Conservation (phyloP, 2,329 filamentous ascomycete species). For the Torrubiellomyces zombiae region DNA sequence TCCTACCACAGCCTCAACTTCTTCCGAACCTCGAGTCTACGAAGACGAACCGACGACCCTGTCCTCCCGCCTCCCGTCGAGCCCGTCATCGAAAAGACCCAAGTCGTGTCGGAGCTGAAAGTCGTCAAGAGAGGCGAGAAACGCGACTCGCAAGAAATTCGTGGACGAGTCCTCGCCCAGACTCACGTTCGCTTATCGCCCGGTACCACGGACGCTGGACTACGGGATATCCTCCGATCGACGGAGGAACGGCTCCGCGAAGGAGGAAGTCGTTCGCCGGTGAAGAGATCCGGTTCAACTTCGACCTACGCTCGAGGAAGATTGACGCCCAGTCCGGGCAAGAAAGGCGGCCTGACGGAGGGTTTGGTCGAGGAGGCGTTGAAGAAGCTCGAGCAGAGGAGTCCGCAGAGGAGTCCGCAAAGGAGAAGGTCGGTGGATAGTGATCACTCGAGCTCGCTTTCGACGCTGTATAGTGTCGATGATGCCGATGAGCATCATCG, state of each 20-base stretch:
- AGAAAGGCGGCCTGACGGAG: constrained; percentile 15
- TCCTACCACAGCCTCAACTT: constrained; percentile 14
- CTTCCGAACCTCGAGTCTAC: constrained; percentile 10
- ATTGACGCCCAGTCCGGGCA: constrained; percentile 13
- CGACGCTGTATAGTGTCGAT: constrained; percentile 39
- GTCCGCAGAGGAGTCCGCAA: constrained; percentile 7
- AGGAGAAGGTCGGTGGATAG: constrained; percentile 21
- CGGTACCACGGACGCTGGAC: constrained; percentile 27
- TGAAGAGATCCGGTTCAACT: constrained; percentile 9
- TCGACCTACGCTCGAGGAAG: constrained; percentile 8
- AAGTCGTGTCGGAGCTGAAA: constrained; percentile 5
- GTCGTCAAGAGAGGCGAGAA: too few relatives aligned
- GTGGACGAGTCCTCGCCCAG: constrained; percentile 4
- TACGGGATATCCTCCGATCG: constrained; percentile 33
- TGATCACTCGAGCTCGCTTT: constrained; percentile 34
- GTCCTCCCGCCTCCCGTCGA: too few relatives aligned
- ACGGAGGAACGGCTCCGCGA: constrained; percentile 34
- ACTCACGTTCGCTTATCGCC: constrained; percentile 9
- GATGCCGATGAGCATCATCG: too few relatives aligned
- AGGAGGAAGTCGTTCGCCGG: constrained; percentile 15
- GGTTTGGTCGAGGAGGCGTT: constrained; percentile 22
- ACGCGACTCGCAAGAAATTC: too few relatives aligned
- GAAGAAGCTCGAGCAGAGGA: constrained; percentile 15
- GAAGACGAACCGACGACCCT: constrained; percentile 6
- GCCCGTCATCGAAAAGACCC: too few relatives aligned